Percentiles rank a stretch among this genome's conserved stretches.
Evolutionary conservation across 2,329 filamentous ascomycete species (phyloP).

Genomic region (Hymenoscyphus fraxineus): DNA sequence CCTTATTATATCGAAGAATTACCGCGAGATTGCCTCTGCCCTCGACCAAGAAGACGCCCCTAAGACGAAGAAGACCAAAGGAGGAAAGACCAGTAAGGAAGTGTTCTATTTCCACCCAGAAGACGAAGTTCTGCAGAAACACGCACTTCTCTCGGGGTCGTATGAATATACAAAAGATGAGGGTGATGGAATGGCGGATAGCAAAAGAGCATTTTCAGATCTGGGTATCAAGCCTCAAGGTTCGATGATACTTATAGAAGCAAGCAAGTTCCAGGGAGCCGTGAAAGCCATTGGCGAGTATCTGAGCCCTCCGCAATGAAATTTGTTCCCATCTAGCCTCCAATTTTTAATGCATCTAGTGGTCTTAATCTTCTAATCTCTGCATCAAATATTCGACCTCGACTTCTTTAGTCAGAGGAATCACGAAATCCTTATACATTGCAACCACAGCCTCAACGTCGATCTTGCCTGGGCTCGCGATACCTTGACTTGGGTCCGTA

Average conservation of each 20-base stretch:
- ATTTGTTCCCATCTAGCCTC: conserved; percentile 4
- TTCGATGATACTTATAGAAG: conserved; percentile 83
- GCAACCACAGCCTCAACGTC: conserved; percentile 85
- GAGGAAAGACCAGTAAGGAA: conserved; percentile 56
- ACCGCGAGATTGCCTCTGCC: conserved; percentile 79
- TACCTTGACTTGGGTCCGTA: conserved; percentile 70
- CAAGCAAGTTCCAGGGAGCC: conserved; percentile 67
- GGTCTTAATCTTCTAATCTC: conserved; percentile 53
- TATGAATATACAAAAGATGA: conserved; percentile 76
- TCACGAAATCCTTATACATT: conserved; percentile 91
- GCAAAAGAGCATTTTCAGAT: conserved; percentile 92
- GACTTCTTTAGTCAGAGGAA: conserved; percentile 95
- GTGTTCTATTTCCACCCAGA: conserved; percentile 93
- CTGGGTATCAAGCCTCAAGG: conserved; percentile 81
- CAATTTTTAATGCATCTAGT: conserved; percentile 4
- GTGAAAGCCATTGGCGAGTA: conserved; percentile 75
- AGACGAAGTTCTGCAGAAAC: conserved; percentile 80
- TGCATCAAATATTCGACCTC: conserved; percentile 99
- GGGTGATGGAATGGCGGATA: conserved; percentile 78
- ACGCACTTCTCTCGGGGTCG: conserved; percentile 65
- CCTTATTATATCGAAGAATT: conserved; percentile 86
- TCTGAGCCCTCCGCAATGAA: conserved; percentile 52
- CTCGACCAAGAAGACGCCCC: conserved; percentile 64
- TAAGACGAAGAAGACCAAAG: conserved; percentile 64
- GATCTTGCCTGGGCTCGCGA: conserved; percentile 69